Percentiles rank a stretch among this genome's conserved stretches.
These are phyloP conservation scores for Cyberlindnera xylosilytica DNA, from an alignment of 805 yeast genomes.

Conservation along the genomic window DNA sequence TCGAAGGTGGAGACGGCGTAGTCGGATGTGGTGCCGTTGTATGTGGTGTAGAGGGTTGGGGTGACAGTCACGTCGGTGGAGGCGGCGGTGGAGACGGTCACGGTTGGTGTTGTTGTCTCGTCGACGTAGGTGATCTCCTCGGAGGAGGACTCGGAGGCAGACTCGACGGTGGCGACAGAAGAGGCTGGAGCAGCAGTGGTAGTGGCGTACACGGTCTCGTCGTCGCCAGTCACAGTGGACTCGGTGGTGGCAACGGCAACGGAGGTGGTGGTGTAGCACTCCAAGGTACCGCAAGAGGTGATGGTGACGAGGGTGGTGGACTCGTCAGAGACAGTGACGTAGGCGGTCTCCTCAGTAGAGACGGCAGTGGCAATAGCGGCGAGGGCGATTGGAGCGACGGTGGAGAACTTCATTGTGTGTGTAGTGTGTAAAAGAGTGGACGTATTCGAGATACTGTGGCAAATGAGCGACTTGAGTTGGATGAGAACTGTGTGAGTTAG, in stretches of 20 bases:
- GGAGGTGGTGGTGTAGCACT: constrained; percentile 23
- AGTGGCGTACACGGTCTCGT: constrained; percentile 22
- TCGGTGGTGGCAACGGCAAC: constrained; percentile 21
- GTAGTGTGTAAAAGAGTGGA: constrained; percentile 20
- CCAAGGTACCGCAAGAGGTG: constrained; percentile 26
- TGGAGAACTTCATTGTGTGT: constrained; percentile 27
- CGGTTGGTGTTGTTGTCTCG: constrained; percentile 36
- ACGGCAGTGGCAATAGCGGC: constrained; percentile 25
- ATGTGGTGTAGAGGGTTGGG: constrained; percentile 36
- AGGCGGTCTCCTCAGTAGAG: constrained; percentile 24
- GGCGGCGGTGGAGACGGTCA: constrained; percentile 38
- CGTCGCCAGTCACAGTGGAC: constrained; percentile 21
- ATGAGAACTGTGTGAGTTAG: constrained; percentile 4
- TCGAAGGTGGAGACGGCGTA: constrained; percentile 18
- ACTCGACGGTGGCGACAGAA: not conserved
- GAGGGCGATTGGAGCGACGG: constrained; percentile 23
- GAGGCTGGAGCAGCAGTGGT: constrained; percentile 12
- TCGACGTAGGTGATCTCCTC: constrained; percentile 38
- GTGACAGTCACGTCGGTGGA: constrained; percentile 38
- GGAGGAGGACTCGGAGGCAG: constrained; percentile 40
- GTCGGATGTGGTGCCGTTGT: constrained; percentile 21
- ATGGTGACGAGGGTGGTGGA: constrained; percentile 25
- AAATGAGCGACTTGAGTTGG: constrained; percentile 4
- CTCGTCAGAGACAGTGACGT: constrained; percentile 12
- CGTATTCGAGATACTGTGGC: constrained; percentile 17